A percentile compares a stretch with the other conserved stretches of the same genome.
These are phyloP conservation scores for Blumeriella jaapii DNA, from an alignment of 2,329 filamentous ascomycete species.

Conservation along the genomic window DNA sequence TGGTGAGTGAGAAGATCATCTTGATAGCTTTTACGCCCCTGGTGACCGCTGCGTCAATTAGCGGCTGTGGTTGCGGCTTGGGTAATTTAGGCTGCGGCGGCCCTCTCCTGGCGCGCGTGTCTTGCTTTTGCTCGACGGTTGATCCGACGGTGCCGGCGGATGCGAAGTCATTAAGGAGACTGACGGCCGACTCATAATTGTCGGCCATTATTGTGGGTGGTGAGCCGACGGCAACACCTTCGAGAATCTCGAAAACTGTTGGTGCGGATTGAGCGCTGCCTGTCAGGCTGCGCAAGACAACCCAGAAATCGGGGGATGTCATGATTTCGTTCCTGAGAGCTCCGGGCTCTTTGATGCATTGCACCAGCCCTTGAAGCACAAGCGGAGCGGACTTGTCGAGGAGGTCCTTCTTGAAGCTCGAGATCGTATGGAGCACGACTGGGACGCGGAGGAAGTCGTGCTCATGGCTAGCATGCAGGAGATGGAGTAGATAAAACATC, in stretches of 20 bases:
- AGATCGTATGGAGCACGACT: slow-evolving; percentile 82
- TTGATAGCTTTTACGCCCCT: slow-evolving; percentile 72
- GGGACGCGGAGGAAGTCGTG: slow-evolving; percentile 86
- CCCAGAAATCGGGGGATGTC: slow-evolving; percentile 96
- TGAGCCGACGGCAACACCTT: slow-evolving; percentile 58
- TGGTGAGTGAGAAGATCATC: slow-evolving; percentile 72
- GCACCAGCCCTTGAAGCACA: slow-evolving; percentile 65
- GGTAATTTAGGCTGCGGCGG: slow-evolving; percentile 35
- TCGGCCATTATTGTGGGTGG: slow-evolving; percentile 82
- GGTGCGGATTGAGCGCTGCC: slow-evolving; percentile 58
- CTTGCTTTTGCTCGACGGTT: slow-evolving; percentile 55
- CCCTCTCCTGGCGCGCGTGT: slow-evolving; percentile 35
- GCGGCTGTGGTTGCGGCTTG: slow-evolving; percentile 33
- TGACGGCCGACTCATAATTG: slow-evolving; percentile 84
- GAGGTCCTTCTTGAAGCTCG: slow-evolving; percentile 68
- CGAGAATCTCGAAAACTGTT: slow-evolving; percentile 77
- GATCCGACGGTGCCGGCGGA: slow-evolving; percentile 67
- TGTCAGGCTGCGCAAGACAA: slow-evolving; percentile 67
- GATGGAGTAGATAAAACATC: slow-evolving; percentile 73
- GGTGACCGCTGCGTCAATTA: slow-evolving; percentile 58
- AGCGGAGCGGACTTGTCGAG: slow-evolving; percentile 66
- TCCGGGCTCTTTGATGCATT: slow-evolving; percentile 67
- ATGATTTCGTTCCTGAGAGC: slow-evolving; percentile 84
- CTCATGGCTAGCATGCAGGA: slow-evolving; percentile 78
- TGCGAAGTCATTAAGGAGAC: slow-evolving; percentile 80